These are phyloP conservation scores for Aspergillus ochraceoroseus DNA, from an alignment of 2,329 filamentous ascomycete genomes.

Conservation along the genomic window DNA sequence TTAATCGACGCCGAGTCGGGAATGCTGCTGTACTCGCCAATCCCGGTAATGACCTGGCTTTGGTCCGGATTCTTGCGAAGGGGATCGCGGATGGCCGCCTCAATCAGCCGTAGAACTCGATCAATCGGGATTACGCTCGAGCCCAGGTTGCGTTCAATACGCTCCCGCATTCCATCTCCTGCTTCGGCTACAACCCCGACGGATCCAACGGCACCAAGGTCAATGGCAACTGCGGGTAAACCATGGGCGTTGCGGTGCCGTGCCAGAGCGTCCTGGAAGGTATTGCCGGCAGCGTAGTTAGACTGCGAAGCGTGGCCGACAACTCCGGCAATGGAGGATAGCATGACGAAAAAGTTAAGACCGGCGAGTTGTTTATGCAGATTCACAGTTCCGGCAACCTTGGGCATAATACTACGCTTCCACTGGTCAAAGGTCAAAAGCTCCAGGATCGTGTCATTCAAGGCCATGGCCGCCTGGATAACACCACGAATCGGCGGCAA, in stretches of 20 bases:
- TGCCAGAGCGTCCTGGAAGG: conserved; percentile 33
- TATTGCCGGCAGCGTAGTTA: conserved; percentile 34
- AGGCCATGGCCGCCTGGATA: conserved; percentile 21
- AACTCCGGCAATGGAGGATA: conserved; percentile 48
- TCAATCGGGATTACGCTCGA: too few relatives aligned
- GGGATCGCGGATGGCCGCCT: neutral
- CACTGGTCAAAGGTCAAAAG: conserved; percentile 17
- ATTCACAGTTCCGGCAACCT: conserved; percentile 22
- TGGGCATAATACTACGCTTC: conserved; percentile 8
- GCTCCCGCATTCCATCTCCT: neutral
- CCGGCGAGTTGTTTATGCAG: conserved; percentile 29
- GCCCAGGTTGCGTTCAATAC: neutral
- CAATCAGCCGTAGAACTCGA: conserved; percentile 1
- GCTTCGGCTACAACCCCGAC: neutral
- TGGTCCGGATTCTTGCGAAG: too few relatives aligned
- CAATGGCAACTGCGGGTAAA: conserved; percentile 11
- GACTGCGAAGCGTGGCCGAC: conserved; percentile 27
- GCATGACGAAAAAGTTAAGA: conserved; percentile 59
- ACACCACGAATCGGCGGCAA: conserved; percentile 15
- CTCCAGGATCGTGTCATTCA: conserved; percentile 18
- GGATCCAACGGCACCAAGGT: neutral
- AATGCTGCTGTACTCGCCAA: too few relatives aligned
- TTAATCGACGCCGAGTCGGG: too few relatives aligned
- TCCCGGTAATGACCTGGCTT: too few relatives aligned
- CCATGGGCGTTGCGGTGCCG: conserved; percentile 6